Evolutionary conservation across 345 rosid species (phyloP).

Genomic region (Carallia brachiata): DNA sequence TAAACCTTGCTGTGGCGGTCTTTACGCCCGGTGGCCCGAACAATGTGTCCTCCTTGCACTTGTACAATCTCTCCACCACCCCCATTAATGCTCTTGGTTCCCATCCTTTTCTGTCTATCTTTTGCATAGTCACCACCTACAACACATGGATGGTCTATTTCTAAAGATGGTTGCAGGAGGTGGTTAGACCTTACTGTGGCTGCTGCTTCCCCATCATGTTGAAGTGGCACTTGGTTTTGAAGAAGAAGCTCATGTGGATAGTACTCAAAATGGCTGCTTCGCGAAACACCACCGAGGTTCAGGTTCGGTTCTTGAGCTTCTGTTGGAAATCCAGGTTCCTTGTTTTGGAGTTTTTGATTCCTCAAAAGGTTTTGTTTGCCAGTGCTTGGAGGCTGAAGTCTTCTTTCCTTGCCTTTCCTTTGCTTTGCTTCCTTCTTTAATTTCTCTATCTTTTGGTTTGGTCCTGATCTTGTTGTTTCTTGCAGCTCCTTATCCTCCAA

Average conservation of each 20-base stretch:
- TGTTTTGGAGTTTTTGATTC: not conserved
- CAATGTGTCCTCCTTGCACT: constrained; percentile 78
- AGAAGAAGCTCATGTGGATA: constrained; percentile 13
- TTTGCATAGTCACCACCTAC: constrained; percentile 21
- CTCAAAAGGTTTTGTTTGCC: not conserved
- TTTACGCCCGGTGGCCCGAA: constrained; percentile 67
- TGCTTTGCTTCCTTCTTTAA: no score
- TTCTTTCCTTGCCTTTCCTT: constrained; percentile 1
- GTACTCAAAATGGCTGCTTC: not conserved
- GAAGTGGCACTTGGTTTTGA: constrained; percentile 29
- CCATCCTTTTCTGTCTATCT: constrained; percentile 26
- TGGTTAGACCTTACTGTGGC: not conserved
- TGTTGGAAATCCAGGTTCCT: constrained; percentile 41
- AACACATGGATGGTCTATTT: not conserved
- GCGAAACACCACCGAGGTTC: not conserved
- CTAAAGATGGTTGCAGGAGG: not conserved
- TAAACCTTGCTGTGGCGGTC: constrained; percentile 85
- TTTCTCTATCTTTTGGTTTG: no score
- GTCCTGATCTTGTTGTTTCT: not conserved
- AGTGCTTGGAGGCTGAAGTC: not conserved
- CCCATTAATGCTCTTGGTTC: constrained; percentile 32
- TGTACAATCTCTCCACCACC: constrained; percentile 59
- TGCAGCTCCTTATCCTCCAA: constrained; percentile 32
- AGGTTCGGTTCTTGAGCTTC: constrained; percentile 18
- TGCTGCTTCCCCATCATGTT: no score